Percentiles rank a stretch among this genome's conserved stretches.
phyloP scores from a whole-genome alignment of 768 basidiomycete species.

The Xerocomellus dryophilus region DNA sequence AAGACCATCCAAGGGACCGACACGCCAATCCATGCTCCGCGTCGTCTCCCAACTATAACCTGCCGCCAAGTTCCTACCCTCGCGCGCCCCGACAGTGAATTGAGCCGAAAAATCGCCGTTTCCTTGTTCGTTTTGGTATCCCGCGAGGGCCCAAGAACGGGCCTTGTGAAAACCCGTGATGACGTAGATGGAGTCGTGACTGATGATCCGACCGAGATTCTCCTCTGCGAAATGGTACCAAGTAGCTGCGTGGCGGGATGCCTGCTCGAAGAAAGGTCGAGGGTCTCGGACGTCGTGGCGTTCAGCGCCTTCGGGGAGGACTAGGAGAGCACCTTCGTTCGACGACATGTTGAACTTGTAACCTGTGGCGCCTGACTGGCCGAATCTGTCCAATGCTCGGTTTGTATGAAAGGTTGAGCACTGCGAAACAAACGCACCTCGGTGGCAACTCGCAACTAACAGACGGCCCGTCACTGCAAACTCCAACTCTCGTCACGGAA shows the following conservation, averaged over 20 bases:
- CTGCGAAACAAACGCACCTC: slow-evolving; percentile 2
- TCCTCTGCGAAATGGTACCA: slow-evolving; percentile 34
- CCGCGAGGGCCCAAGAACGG: slow-evolving; percentile 31
- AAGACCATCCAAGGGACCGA: slow-evolving; percentile 11
- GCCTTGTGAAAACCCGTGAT: slow-evolving; percentile 29
- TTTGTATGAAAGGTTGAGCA: background rate
- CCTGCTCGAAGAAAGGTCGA: slow-evolving; percentile 26
- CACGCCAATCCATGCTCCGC: slow-evolving; percentile 20
- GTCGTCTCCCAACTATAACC: slow-evolving; percentile 19
- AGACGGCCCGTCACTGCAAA: background rate
- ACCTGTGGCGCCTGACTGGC: background rate
- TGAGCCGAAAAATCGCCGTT: slow-evolving; percentile 4
- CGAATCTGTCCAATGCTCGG: background rate
- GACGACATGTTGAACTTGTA: slow-evolving; percentile 19
- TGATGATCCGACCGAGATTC: slow-evolving; percentile 26
- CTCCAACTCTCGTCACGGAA: slow-evolving; percentile 12
- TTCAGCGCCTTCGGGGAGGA: slow-evolving; percentile 35
- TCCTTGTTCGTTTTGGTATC: slow-evolving; percentile 12
- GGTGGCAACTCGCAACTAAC: background rate
- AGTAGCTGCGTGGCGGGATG: slow-evolving; percentile 21
- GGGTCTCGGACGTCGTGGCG: slow-evolving; percentile 26
- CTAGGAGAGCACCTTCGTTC: slow-evolving; percentile 31
- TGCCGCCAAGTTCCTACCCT: slow-evolving; percentile 7
- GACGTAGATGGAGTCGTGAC: slow-evolving; percentile 33
- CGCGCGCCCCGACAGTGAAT: slow-evolving; percentile 13